These are phyloP conservation scores for Posidonia oceanica DNA, from an alignment of 116 monocot species.

Conservation along the genomic window DNA sequence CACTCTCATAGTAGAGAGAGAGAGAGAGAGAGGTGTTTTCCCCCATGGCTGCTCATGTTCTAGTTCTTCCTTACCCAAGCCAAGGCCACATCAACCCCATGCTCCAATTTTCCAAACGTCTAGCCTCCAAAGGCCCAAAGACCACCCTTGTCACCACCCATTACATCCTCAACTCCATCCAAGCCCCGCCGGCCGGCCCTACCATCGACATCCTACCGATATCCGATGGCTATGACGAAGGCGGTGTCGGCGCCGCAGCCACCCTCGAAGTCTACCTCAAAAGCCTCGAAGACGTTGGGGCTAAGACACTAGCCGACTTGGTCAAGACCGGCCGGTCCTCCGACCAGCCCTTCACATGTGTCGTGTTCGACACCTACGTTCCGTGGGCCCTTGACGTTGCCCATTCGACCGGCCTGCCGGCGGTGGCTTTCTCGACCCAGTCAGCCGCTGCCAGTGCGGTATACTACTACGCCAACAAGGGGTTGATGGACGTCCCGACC, in stretches of 20 bases:
- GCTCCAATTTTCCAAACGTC: slow-evolving; percentile 56
- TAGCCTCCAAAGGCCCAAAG: slow-evolving; percentile 18
- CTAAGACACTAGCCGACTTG: slow-evolving; percentile 10
- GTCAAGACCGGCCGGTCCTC: neutral
- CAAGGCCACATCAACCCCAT: slow-evolving; percentile 73
- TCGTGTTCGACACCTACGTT: slow-evolving; percentile 34
- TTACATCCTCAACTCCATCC: slow-evolving; percentile 22
- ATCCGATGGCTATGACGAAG: slow-evolving; percentile 12
- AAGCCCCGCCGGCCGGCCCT: neutral
- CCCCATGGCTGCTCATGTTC: slow-evolving; percentile 10
- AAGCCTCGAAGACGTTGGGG: neutral
- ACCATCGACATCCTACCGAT: slow-evolving; percentile 5
- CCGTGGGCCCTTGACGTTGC: slow-evolving; percentile 38
- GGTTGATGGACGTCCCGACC: slow-evolving; percentile 17
- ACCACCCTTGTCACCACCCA: slow-evolving; percentile 33
- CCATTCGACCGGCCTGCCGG: slow-evolving; percentile 10
- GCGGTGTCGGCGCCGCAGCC: neutral
- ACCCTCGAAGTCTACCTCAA: slow-evolving; percentile 8
- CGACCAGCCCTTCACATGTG: slow-evolving; percentile 21
- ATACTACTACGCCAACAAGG: slow-evolving; percentile 19
- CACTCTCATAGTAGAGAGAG: neutral
- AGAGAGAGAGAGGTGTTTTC: neutral
- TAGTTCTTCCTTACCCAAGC: slow-evolving; percentile 41
- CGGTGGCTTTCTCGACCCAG: slow-evolving; percentile 44
- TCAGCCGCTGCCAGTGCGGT: slow-evolving; percentile 29